Percentiles rank a stretch among this genome's conserved stretches.
phyloP scores from a whole-genome alignment of 2,329 filamentous ascomycete genomes.

The Myriosclerotinia curreyana region DNA sequence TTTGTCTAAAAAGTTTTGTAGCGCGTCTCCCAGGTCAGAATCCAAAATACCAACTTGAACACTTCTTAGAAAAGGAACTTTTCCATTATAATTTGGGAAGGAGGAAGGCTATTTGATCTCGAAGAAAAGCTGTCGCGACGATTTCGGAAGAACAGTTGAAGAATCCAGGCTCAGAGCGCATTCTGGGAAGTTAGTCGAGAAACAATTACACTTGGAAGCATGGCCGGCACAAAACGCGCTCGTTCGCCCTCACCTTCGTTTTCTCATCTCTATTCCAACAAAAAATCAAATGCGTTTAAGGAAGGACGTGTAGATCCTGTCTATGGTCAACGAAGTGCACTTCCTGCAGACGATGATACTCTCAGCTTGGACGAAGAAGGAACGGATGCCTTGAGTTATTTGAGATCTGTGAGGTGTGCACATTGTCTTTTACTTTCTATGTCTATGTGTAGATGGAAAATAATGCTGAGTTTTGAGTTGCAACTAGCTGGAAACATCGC shows the following conservation, averaged over 20 bases:
- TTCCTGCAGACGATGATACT: conserved; percentile 58
- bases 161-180: no score
- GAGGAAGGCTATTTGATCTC: background rate
- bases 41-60: background rate
- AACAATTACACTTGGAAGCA: background rate
- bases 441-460: conserved; percentile 18
- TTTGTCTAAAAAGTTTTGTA: background rate
- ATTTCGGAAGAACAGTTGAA: background rate
- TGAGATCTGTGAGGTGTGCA: conserved; percentile 67
- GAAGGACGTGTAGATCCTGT: conserved; percentile 53
- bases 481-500: conserved; percentile 24
- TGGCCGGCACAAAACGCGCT: conserved; percentile 18
- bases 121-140: background rate
- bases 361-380: conserved; percentile 63
- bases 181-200: background rate
- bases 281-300: conserved; percentile 26
- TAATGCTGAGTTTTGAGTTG: conserved; percentile 43
- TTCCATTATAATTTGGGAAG: background rate
- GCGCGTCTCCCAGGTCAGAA: background rate
- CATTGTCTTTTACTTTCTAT: background rate
- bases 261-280: conserved; percentile 19
- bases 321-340: conserved; percentile 70
- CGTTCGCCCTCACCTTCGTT: conserved; percentile 15
- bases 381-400: conserved; percentile 63
- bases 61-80: background rate